Percentiles rank a stretch among this genome's conserved stretches.
phyloP scores from a whole-genome alignment of 2,329 filamentous ascomycete genomes.

The Thielaviopsis musarum region DNA sequence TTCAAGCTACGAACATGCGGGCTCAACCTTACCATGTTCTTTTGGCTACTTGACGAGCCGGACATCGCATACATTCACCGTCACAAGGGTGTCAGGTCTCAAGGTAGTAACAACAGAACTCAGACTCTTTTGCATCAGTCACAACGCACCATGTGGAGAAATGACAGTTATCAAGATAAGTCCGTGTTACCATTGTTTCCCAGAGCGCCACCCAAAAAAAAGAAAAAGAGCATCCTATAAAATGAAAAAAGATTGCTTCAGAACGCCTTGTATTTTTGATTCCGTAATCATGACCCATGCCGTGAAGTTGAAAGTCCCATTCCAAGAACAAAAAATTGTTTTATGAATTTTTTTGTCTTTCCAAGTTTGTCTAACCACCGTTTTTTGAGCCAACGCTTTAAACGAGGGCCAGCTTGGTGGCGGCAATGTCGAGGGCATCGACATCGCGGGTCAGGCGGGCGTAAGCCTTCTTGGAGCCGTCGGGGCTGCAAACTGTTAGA shows the following conservation, averaged over 20 bases:
- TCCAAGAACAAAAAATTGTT: conserved; percentile 12
- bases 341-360: conserved; percentile 9
- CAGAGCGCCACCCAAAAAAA: conserved; percentile 22
- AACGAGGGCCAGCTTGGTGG: conserved; percentile 96
- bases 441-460: conserved; percentile 90
- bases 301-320: conserved; percentile 8
- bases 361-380: conserved; percentile 8
- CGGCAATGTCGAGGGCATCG: conserved; percentile 96
- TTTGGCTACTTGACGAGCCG: background rate
- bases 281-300: conserved; percentile 9
- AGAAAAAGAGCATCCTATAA: conserved; percentile 1
- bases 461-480: conserved; percentile 98
- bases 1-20: background rate
- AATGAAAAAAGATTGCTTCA: conserved; percentile 8
- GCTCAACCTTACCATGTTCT: too few species aligned
- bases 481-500: conserved; percentile 43
- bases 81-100: background rate
- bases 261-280: conserved; percentile 12
- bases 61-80: background rate
- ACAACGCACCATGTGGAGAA: background rate
- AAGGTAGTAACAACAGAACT: background rate
- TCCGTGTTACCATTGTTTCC: conserved; percentile 23
- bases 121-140: background rate
- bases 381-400: conserved; percentile 33
- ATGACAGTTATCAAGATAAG: conserved; percentile 18